Conservation (phyloP, 495 filamentous ascomycete genomes). For the Trichoderma virens region DNA sequence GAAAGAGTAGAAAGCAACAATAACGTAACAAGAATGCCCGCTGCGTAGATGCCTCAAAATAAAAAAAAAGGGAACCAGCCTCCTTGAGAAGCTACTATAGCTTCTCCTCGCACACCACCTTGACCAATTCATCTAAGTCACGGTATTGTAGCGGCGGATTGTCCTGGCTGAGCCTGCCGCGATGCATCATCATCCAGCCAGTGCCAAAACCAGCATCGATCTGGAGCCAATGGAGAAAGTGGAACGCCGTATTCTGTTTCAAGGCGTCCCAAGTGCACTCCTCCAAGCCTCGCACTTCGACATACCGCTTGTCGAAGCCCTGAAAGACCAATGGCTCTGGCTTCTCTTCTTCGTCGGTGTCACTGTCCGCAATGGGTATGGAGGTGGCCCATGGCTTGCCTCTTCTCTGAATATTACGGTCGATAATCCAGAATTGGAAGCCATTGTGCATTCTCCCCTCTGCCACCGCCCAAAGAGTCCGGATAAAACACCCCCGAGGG, state of each 20-base stretch:
- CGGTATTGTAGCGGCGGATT: not conserved
- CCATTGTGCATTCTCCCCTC: not conserved
- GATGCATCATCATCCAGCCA: not conserved
- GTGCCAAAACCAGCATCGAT: not conserved
- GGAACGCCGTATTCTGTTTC: not conserved
- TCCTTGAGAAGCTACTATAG: too few species aligned
- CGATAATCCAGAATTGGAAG: not conserved
- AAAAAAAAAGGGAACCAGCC: too few species aligned
- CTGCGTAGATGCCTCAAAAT: too few species aligned
- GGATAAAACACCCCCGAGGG: not conserved
- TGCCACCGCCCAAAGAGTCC: not conserved
- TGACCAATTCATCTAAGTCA: not conserved
- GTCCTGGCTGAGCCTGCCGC: not conserved
- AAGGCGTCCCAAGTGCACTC: not conserved
- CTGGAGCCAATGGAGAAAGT: not conserved
- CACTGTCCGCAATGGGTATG: not conserved
- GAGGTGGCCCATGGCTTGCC: not conserved
- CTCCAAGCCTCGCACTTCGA: not conserved
- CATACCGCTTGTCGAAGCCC: not conserved
- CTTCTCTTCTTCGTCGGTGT: not conserved
- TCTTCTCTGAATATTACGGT: not conserved
- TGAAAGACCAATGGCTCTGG: not conserved
- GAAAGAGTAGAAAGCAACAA: too few species aligned
- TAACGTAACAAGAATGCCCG: too few species aligned
- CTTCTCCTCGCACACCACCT: not conserved